phyloP scores from a whole-genome alignment of 2,329 filamentous ascomycete species.

The Aspergillus puulaauensis region DNA sequence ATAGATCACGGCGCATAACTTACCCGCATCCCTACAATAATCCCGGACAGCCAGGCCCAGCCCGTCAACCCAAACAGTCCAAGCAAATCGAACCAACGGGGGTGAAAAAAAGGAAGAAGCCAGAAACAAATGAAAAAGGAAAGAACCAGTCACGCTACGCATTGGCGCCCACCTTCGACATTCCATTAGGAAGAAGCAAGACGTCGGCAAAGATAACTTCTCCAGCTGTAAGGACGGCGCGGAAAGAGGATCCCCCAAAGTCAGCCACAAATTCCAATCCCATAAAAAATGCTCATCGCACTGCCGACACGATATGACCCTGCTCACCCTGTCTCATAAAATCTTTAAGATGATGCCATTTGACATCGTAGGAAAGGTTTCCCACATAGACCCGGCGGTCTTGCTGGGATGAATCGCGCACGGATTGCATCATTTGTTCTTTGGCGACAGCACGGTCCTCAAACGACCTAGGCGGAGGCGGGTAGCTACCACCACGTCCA shows the following conservation, averaged over 20 bases:
- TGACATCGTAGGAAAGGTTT: constrained; percentile 98
- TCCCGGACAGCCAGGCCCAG: constrained; percentile 82
- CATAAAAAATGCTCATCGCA: constrained; percentile 19
- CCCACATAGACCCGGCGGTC: constrained; percentile 99
- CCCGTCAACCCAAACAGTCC: constrained; percentile 98
- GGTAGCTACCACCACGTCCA: constrained; percentile 62
- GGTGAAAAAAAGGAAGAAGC: constrained; percentile 62
- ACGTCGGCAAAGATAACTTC: constrained; percentile 99
- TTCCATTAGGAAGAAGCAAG: constrained; percentile 99
- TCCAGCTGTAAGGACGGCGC: constrained; percentile 66
- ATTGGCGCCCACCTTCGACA: constrained; percentile 99
- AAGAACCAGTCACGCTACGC: constrained; percentile 81
- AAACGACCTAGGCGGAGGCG: constrained; percentile 66
- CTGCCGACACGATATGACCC: constrained; percentile 24
- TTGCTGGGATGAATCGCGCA: constrained; percentile 93
- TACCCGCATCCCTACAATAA: constrained; percentile 99
- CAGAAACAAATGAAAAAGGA: constrained; percentile 56
- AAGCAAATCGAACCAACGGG: constrained; percentile 61
- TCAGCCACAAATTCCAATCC: constrained; percentile 30
- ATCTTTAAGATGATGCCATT: constrained; percentile 99
- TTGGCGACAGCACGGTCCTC: constrained; percentile 82
- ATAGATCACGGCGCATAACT: constrained; percentile 45
- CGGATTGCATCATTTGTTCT: constrained; percentile 93
- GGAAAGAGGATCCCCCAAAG: constrained; percentile 36
- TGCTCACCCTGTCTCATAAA: constrained; percentile 98